Conservation (phyloP, 2,329 filamentous ascomycete genomes). For the Pseudocercospora macadamiae region DNA sequence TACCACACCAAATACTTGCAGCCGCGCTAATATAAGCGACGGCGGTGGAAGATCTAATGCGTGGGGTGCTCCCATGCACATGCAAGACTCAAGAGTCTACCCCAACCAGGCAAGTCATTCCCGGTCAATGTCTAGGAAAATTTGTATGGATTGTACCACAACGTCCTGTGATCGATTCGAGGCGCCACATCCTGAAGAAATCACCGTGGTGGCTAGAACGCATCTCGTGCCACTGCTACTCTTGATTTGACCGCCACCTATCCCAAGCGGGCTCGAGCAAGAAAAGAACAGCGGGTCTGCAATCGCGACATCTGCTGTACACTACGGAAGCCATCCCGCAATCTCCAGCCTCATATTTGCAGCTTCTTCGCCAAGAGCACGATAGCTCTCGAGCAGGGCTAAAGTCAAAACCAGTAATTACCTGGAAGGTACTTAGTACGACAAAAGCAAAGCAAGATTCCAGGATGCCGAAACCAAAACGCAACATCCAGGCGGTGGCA, state of each 20-base stretch:
- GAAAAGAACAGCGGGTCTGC: neutral
- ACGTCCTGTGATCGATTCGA: slow-evolving; percentile 11
- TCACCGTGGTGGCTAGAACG: neutral
- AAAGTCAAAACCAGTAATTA: neutral
- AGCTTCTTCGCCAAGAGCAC: neutral
- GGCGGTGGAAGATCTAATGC: slow-evolving; percentile 6
- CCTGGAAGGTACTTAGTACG: neutral
- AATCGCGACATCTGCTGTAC: neutral
- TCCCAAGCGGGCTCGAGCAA: too few species aligned
- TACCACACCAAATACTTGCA: neutral
- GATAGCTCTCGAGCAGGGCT: neutral
- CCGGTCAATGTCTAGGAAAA: neutral
- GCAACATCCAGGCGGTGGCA: slow-evolving; percentile 75
- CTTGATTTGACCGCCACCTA: too few species aligned
- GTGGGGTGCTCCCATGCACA: slow-evolving; percentile 12
- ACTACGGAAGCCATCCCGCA: neutral
- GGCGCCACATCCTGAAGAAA: neutral
- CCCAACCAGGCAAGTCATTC: slow-evolving; percentile 12
- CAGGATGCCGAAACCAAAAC: slow-evolving; percentile 73
- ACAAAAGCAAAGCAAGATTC: neutral
- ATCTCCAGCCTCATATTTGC: slow-evolving; percentile 3
- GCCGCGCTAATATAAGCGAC: neutral
- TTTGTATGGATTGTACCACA: slow-evolving; percentile 2
- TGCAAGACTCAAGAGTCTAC: slow-evolving; percentile 5
- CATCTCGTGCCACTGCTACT: too few species aligned